These are phyloP conservation scores for Cornus suecica DNA, from an alignment of 148 eudicot species.

Conservation along the genomic window DNA sequence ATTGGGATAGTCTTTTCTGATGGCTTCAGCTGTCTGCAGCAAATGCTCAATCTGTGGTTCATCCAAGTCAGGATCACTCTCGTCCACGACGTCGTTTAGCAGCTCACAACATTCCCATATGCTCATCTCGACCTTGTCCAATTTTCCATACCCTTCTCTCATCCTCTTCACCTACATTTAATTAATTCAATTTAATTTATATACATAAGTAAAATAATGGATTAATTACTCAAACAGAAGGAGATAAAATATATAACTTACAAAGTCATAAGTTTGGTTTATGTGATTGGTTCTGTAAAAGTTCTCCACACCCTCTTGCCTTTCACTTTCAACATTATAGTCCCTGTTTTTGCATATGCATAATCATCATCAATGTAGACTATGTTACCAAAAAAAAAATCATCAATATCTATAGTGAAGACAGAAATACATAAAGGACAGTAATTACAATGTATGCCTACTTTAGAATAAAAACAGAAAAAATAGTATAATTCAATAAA, in stretches of 20 bases:
- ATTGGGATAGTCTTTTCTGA: constrained; percentile 78
- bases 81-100: constrained; percentile 79
- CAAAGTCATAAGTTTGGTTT: constrained; percentile 64
- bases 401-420: not conserved
- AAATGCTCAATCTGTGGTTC: constrained; percentile 94
- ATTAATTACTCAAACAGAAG: not conserved
- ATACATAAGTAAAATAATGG: not conserved
- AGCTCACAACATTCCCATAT: constrained; percentile 98
- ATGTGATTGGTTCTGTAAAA: constrained; percentile 72
- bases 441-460: no score
- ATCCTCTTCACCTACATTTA: constrained; percentile 64
- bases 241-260: constrained; percentile 24
- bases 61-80: constrained; percentile 90
- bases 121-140: constrained; percentile 85
- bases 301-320: constrained; percentile 68
- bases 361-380: not conserved
- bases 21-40: constrained; percentile 89
- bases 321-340: constrained; percentile 59
- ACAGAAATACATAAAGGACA: no score
- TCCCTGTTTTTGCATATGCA: constrained; percentile 44
- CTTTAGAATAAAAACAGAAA: no score
- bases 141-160: constrained; percentile 67
- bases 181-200: not conserved
- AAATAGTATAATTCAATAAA: no score
- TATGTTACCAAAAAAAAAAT: not conserved